Base-by-base conservation (phyloP, 1,284 basidiomycete genomes). In the Pisolithus thermaeus region DNA sequence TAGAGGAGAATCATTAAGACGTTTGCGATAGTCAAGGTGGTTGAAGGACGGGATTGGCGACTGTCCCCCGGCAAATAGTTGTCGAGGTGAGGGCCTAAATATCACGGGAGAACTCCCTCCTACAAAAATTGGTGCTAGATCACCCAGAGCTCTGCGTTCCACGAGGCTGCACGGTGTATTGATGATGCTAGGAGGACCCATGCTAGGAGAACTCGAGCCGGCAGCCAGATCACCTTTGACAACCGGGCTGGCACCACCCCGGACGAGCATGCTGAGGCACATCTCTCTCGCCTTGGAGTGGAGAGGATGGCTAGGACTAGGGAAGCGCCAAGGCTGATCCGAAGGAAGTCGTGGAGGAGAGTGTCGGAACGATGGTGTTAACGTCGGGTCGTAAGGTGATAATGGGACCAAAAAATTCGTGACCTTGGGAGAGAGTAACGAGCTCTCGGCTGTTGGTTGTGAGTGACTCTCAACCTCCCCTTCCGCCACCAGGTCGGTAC, bases 301-400 rank as follows among this genome's bases (percentile, higher is more conserved):
- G 35, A 87, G 67, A 3, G 86, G 83, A 61, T 87, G 82, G 49
- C 81, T 83, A 20, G 83, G 83, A 59, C 83, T 85, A 16, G 81
- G 79, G 62, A 80, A 88, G 36, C 83, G 78, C 87, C 86, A 89
- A 5, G 87, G 85, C 53, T 87, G 84, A 56, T 85, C 81, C 18
- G 80, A 83, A 7, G 84, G 83, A 20, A 83, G 74, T 7, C 78
- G 82, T 0, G 81, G 77, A 11, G 85, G 82, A 7, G 84, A 87
- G 61, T 88, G 85, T 40, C 83, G 80, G 66, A 87, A 88, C 5
- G 84, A 77, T 0, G 86, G 86, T 0, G 86, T 87, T 30, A 77
- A 68, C 9, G 78, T 73, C 35, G 86, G 86, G 60, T 89, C 77
- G 54, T 88, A 88, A 2, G 86, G 86, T 1, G 86, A 86, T 55